Conservation (phyloP, 371 early-diverging fungal genomes). For the Caulochytrium protostelioides region DNA sequence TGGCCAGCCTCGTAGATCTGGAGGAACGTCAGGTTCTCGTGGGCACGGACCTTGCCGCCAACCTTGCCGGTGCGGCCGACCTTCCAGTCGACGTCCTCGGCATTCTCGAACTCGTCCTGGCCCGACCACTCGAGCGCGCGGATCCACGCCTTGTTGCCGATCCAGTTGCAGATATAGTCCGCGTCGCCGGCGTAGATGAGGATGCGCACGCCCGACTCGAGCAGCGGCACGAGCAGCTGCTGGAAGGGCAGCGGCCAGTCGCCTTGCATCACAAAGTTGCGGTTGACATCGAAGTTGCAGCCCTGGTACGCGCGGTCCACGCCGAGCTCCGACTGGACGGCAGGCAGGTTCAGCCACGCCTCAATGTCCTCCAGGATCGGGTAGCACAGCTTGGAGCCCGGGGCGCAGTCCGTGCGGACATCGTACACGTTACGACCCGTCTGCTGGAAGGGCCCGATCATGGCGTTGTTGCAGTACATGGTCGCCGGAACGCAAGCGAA, state of each 20-base stretch:
- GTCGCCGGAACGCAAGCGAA: slow-evolving; percentile 68
- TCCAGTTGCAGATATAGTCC: slow-evolving; percentile 49
- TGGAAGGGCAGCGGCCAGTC: slow-evolving; percentile 83
- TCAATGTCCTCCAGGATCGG: slow-evolving; percentile 54
- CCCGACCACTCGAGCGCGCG: slow-evolving; percentile 60
- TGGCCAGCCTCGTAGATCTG: slow-evolving; percentile 72
- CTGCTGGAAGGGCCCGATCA: slow-evolving; percentile 33
- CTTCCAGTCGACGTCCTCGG: slow-evolving; percentile 37
- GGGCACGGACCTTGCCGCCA: slow-evolving; percentile 51
- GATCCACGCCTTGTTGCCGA: slow-evolving; percentile 84
- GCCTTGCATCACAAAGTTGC: slow-evolving; percentile 51
- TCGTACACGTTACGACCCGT: slow-evolving; percentile 60
- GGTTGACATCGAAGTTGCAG: slow-evolving; percentile 63
- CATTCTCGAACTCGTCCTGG: slow-evolving; percentile 33
- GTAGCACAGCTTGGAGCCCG: slow-evolving; percentile 41
- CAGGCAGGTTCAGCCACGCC: slow-evolving; percentile 41
- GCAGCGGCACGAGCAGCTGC: slow-evolving; percentile 40
- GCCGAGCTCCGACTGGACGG: slow-evolving; percentile 60
- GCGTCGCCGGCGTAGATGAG: slow-evolving; percentile 71
- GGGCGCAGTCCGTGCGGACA: slow-evolving; percentile 44
- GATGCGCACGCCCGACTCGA: slow-evolving; percentile 55
- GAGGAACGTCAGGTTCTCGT: slow-evolving; percentile 55
- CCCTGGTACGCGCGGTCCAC: slow-evolving; percentile 41
- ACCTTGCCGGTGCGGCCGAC: slow-evolving; percentile 12
- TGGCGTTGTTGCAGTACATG: slow-evolving; percentile 60